A percentile compares a stretch with the other conserved stretches of the same genome.
phyloP scores from a whole-genome alignment of 2,329 filamentous ascomycete genomes.

The Phyllosticta ampelicida region DNA sequence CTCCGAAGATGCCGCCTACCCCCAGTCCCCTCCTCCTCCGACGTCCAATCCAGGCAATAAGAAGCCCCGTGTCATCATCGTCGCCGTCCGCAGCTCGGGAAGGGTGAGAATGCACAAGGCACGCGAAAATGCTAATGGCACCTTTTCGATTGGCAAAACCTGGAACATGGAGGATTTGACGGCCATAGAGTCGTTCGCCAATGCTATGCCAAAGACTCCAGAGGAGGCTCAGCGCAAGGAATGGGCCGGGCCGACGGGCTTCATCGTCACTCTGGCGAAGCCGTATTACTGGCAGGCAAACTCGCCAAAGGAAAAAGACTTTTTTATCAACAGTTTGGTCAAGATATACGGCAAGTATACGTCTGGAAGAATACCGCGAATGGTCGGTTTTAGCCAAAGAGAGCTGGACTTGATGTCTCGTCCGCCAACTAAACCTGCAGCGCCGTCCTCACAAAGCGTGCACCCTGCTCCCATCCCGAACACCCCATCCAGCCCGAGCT shows the following conservation, averaged over 20 bases:
- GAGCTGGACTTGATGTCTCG: slow-evolving; percentile 69
- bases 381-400: slow-evolving; percentile 70
- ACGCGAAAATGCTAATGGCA: slow-evolving; percentile 84
- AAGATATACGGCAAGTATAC: slow-evolving; percentile 98
- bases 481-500: background rate
- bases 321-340: slow-evolving; percentile 90
- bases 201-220: slow-evolving; percentile 45
- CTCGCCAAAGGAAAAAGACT: slow-evolving; percentile 93
- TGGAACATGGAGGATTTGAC: slow-evolving; percentile 91
- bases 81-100: slow-evolving; percentile 85
- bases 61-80: slow-evolving; percentile 84
- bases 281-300: slow-evolving; percentile 96
- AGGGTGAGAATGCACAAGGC: slow-evolving; percentile 94
- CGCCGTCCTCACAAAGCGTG: slow-evolving; percentile 5
- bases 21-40: slow-evolving; percentile 74
- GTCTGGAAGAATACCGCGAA: slow-evolving; percentile 65
- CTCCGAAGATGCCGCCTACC: slow-evolving; percentile 72
- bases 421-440: slow-evolving; percentile 9
- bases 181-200: slow-evolving; percentile 70
- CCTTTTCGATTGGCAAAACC: slow-evolving; percentile 96
- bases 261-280: slow-evolving; percentile 80
- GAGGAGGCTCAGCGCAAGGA: slow-evolving; percentile 52
- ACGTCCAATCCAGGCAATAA: slow-evolving; percentile 63
- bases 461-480: slow-evolving; percentile 13
- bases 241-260: slow-evolving; percentile 77